Evolutionary conservation across 176 grass and related monocot genomes (phyloP), one percentile per base, ranked within the genome.

Genomic region (Avena atlantica): DNA sequence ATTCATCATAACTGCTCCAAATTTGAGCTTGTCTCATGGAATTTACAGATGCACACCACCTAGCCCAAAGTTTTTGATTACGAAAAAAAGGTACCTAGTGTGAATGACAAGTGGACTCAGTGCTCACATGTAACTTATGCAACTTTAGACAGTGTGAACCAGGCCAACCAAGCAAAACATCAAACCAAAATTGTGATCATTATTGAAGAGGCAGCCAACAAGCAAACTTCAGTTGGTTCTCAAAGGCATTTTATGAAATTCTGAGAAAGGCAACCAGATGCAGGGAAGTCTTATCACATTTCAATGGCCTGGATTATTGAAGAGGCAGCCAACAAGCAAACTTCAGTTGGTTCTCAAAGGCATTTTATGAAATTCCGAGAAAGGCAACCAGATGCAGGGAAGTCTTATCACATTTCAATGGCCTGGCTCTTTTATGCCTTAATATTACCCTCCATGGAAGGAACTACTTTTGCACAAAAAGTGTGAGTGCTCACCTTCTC

Each of bases 401-500:
- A 29, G 27, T 29, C 27, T 29, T 29, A 29, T 29, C 27, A 29
- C 27, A 29, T 29, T 29, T 29, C 27, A 29, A 29, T 29, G 17
- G 34, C 45, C 78, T n/a, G 4, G 21, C 58, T 78, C 8, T 42
- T 75, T 67, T 85, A 87, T 25, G 47, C 73, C 13, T 24, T 29
- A 66, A 64, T 14, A 78, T 76, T 52, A 20, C 13, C 10, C 20
- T 74, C 1, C 2, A 74, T 24, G 71, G 47, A 75, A 37, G 7
- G 15, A 19, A 10, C 23, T 52, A 40, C 29, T 76, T 60, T 20
- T 63, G 16, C n/a, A 27, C 59, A 34, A 83, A 17, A 44, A 70
- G 37, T 70, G 51, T 9, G 9, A 19, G 24, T 0, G 1, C 45
- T 81, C 27, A 98, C 97, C 94, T 96, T 99, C 83, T 99, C 83